Evolutionary conservation across 2,329 filamentous ascomycete genomes (phyloP).

Genomic region (Pleochaeta shiraiana): DNA sequence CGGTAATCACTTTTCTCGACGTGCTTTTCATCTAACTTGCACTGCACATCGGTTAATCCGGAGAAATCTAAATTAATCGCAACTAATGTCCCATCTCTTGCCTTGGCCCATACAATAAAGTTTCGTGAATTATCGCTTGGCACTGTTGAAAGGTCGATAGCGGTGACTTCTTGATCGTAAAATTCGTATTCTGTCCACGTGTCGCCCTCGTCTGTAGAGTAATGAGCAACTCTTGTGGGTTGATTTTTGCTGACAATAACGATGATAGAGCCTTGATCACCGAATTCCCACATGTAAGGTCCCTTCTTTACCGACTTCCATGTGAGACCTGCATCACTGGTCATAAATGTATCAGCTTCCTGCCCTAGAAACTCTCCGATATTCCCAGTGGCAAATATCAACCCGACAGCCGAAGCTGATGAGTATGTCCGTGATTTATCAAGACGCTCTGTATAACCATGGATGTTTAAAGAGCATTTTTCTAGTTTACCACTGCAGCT

Average conservation of each 20-base stretch:
- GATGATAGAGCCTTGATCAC: conserved; percentile 83
- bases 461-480: conserved; percentile 73
- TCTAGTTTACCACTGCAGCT: conserved; percentile 40
- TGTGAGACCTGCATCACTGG: conserved; percentile 67
- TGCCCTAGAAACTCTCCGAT: conserved; percentile 38
- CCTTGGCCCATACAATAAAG: conserved; percentile 72
- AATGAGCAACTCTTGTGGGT: conserved; percentile 47
- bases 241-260: conserved; percentile 58
- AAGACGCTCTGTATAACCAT: conserved; percentile 79
- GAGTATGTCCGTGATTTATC: conserved; percentile 75
- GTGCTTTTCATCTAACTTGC: conserved; percentile 40
- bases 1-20: conserved; percentile 51
- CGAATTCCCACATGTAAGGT: conserved; percentile 80
- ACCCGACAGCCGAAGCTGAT: conserved; percentile 65
- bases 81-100: conserved; percentile 32
- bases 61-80: conserved; percentile 80
- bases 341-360: conserved; percentile 75
- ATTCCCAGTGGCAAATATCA: conserved; percentile 85
- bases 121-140: conserved; percentile 77
- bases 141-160: conserved; percentile 69
- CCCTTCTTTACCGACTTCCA: conserved; percentile 81
- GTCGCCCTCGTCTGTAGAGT: conserved; percentile 60
- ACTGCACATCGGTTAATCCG: conserved; percentile 51
- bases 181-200: conserved; percentile 64
- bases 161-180: conserved; percentile 42